These are phyloP conservation scores for thale cress (Arabidopsis thaliana) DNA, from an alignment of 345 rosid species.

Conservation along the genomic window TAIR10.1 NC_003076.8:5911001-5911500, in stretches of 20 bases:
- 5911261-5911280: no score
- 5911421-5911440: conserved; percentile 22
- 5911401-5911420: conserved; percentile 24
- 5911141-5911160: conserved; percentile 3
- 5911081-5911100: conserved; percentile 34
- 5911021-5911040: conserved; percentile 41
- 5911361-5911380: conserved; percentile 17
- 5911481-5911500: conserved; percentile 42
- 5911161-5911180: not conserved
- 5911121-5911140: conserved; percentile 32
- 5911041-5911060: conserved; percentile 14
- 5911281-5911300: no score
- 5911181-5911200: not conserved
- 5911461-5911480: conserved; percentile 37
- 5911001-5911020: conserved; percentile 33
- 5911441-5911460: conserved; percentile 35
- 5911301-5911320: no score
- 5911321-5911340: not conserved
- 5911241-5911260: no score
- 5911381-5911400: conserved; percentile 8
- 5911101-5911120: conserved; percentile 35
- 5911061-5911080: conserved; percentile 11
- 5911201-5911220: no score
- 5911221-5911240: no score
- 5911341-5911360: not conserved